Evolutionary conservation across 768 basidiomycete genomes (phyloP), one percentile per base, ranked within the genome.

Genomic region (Cystofilobasidium bisporidii): DNA sequence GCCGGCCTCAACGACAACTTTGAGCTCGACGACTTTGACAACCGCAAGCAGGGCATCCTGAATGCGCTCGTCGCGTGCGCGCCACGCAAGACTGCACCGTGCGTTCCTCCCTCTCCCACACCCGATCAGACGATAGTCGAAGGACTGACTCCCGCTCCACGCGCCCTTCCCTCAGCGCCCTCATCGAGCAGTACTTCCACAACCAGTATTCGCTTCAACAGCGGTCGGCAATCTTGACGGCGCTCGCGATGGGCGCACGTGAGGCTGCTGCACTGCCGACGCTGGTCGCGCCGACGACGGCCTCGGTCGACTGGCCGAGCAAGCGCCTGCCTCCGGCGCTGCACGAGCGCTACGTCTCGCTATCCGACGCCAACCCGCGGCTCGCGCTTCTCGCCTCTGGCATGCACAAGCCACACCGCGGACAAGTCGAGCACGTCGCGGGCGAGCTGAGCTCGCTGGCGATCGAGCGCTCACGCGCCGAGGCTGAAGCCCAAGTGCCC

Each of bases 171-270:
- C 47, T 14, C 73, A 96, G 93, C 3, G 82, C 84, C 40, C 79
- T 97, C 14, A 85, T 90, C 62, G 91, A 94, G 75, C 89, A 96
- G 73, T 93, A 91, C 77, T 99, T 98, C 80, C 86, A 86, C 72
- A 88, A 87, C 58, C 90, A 94, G 71, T 96, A 94, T 76, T 93
- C 96, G 0, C 83, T 84, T 22, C 82, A 85, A 36, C 92, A 97
- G 72, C 86, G 93, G 11, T 88, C 84, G 69, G 83, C 84, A 14
- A 90, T 92, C 71, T 81, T 98, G 26, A 91, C 88, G 69, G 87
- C 91, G 0, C 79, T 99, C 15, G 90, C 89, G 0, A 77, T 92
- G 40, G 90, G 90, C 9, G 89, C 90, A 10, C 81, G 89, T 66
- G 93, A 97, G 75, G 79, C 96, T 9, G 88, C 86, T 0, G 77